phyloP scores from a whole-genome alignment of 148 eudicot species.

The Arbutus unedo region DNA sequence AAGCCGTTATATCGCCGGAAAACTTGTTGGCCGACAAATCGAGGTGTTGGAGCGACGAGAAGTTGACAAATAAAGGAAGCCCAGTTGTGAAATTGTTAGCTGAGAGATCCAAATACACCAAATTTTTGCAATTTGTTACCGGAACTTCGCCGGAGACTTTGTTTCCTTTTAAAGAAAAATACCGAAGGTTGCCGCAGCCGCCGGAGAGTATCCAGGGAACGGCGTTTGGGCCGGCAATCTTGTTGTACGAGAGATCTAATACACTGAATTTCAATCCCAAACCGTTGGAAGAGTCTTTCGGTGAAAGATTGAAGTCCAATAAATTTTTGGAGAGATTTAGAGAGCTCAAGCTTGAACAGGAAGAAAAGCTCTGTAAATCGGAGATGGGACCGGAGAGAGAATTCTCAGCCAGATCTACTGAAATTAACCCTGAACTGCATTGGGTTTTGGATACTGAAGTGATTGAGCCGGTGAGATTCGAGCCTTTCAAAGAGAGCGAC shows the following conservation, averaged over 20 bases:
- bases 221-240: slow-evolving; percentile 37
- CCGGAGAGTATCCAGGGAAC: slow-evolving; percentile 52
- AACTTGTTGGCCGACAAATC: slow-evolving; percentile 74
- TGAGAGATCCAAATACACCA: slow-evolving; percentile 61
- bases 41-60: slow-evolving; percentile 44
- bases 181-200: slow-evolving; percentile 37
- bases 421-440: slow-evolving; percentile 22
- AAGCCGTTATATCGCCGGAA: slow-evolving; percentile 35
- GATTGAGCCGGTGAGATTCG: slow-evolving; percentile 57
- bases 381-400: slow-evolving; percentile 45
- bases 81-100: slow-evolving; percentile 51
- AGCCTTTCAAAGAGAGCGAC: slow-evolving; percentile 35
- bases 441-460: slow-evolving; percentile 24
- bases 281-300: slow-evolving; percentile 8
- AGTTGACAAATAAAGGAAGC: slow-evolving; percentile 44
- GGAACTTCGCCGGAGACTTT: slow-evolving; percentile 47
- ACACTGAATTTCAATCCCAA: slow-evolving; percentile 28
- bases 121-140: slow-evolving; percentile 35
- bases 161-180: slow-evolving; percentile 55
- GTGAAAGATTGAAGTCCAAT: slow-evolving; percentile 30
- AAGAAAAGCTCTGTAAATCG: slow-evolving; percentile 35
- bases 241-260: slow-evolving; percentile 66
- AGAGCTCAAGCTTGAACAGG: slow-evolving; percentile 38
- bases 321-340: slow-evolving; percentile 64
- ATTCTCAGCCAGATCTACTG: slow-evolving; percentile 64